phyloP scores from a whole-genome alignment of 139 green algal genomes.

The Zygnema cylindricum region DNA sequence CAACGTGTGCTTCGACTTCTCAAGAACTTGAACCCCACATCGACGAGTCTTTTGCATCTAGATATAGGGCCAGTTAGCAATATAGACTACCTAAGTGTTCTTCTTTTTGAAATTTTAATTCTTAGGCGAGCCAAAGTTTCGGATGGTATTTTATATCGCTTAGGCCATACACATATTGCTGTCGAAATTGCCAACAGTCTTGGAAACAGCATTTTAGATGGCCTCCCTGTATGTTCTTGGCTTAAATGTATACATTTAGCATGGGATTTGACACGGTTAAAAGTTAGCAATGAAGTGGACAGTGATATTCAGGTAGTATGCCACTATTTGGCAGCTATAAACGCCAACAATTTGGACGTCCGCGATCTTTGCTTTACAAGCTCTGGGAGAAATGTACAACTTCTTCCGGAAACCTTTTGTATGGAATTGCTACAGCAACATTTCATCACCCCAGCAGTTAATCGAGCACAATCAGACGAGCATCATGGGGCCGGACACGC shows the following conservation, averaged over 20 bases:
- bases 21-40: no score
- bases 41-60: conserved; percentile 15
- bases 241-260: not conserved
- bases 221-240: not conserved
- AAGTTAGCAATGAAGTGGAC: not conserved
- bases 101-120: conserved; percentile 26
- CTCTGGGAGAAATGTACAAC: not conserved
- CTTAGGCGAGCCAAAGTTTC: not conserved
- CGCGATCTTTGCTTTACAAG: not conserved
- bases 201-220: not conserved
- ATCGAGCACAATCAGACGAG: not conserved
- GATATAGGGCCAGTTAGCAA: not conserved
- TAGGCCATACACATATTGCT: not conserved
- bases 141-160: not conserved
- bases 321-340: not conserved
- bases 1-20: not conserved
- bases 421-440: not conserved
- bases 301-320: conserved; percentile 23
- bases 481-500: not conserved
- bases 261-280: not conserved
- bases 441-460: not conserved
- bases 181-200: conserved; percentile 33
- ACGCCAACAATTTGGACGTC: not conserved
- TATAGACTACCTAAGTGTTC: not conserved
- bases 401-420: not conserved